A percentile compares a stretch with the other conserved stretches of the same genome.
Evolutionary conservation across 306 rosid species (phyloP).

Genomic region (Casuarina cunninghamiana): DNA sequence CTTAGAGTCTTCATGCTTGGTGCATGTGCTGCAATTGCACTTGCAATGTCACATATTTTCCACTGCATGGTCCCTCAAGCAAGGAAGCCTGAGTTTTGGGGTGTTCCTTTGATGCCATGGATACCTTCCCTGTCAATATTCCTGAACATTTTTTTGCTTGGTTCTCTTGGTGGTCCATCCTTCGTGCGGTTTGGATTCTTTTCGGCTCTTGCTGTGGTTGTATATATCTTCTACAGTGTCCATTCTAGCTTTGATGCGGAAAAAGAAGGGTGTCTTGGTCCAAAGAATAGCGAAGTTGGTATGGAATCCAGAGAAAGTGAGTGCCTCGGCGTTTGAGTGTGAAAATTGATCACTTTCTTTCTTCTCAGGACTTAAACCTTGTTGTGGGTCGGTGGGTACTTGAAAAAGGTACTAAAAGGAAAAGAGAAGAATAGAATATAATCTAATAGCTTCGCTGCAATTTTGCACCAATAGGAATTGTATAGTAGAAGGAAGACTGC

Average conservation of each 20-base stretch:
- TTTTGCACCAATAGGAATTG: constrained; percentile 46
- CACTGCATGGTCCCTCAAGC: constrained; percentile 75
- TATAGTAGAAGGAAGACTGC: constrained; percentile 42
- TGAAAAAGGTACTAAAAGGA: constrained; percentile 22
- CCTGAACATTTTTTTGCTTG: constrained; percentile 71
- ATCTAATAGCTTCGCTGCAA: constrained; percentile 31
- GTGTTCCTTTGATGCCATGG: constrained; percentile 98
- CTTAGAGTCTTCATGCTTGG: constrained; percentile 54
- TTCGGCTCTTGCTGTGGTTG: constrained; percentile 53
- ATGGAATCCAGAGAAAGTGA: constrained; percentile 43
- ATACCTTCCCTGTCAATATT: constrained; percentile 78
- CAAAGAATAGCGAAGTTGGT: constrained; percentile 49
- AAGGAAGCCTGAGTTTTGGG: constrained; percentile 88
- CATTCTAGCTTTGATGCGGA: constrained; percentile 90
- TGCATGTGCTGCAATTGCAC: constrained; percentile 47
- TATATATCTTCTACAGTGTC: constrained; percentile 81
- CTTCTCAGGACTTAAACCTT: constrained; percentile 22
- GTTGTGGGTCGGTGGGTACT: constrained; percentile 29
- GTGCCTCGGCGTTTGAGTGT: constrained; percentile 48
- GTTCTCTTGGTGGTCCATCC: constrained; percentile 70
- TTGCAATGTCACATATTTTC: constrained; percentile 55
- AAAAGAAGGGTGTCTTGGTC: constrained; percentile 46
- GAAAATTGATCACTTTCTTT: constrained; percentile 22
- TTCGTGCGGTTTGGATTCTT: constrained; percentile 76
- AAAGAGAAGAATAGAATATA: constrained; percentile 18